A percentile compares a stretch with the other conserved stretches of the same genome.
These are phyloP conservation scores for Linnemannia schmuckeri DNA, from an alignment of 192 early-diverging fungal genomes.

Conservation along the genomic window DNA sequence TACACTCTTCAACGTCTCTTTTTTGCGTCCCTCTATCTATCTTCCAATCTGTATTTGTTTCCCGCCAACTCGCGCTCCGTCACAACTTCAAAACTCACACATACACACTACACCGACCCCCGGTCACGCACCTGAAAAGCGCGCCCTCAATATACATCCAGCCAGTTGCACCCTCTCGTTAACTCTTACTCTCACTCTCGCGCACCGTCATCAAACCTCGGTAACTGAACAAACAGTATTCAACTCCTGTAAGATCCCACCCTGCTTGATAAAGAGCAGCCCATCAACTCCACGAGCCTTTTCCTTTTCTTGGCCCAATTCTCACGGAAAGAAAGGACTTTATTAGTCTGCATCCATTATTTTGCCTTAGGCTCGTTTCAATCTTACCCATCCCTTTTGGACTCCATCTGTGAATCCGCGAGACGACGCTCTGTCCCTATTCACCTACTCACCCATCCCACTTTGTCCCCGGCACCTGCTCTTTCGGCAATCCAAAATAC, in stretches of 20 bases:
- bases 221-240: neutral
- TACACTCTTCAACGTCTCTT: neutral
- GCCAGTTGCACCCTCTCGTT: neutral
- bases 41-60: neutral
- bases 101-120: neutral
- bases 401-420: neutral
- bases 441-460: neutral
- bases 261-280: neutral
- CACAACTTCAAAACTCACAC: neutral
- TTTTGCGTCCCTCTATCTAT: neutral
- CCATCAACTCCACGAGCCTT: neutral
- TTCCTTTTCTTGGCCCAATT: neutral
- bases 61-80: neutral
- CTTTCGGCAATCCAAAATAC: neutral
- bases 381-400: neutral
- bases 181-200: neutral
- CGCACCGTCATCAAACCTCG: neutral
- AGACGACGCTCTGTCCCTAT: neutral
- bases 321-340: no score
- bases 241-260: neutral
- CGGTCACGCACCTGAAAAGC: neutral
- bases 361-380: neutral
- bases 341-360: neutral
- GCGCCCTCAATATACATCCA: neutral
- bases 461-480: neutral